Conservation (phyloP, 2,329 filamentous ascomycete genomes). For the Cordyceps cateniannulata region DNA sequence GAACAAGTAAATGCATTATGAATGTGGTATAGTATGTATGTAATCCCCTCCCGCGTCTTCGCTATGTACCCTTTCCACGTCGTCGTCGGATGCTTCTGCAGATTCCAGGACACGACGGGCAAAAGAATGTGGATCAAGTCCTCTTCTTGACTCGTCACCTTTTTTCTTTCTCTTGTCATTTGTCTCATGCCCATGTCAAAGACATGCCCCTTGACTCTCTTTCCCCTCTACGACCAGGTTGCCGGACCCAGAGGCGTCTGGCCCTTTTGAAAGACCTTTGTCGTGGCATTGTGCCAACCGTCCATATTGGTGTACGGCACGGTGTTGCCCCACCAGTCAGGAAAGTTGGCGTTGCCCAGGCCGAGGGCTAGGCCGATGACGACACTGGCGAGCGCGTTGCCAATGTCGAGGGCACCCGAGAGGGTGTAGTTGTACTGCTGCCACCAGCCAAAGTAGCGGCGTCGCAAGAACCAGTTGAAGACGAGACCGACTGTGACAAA, state of each 20-base stretch:
- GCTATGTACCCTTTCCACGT: neutral
- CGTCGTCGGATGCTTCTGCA: neutral
- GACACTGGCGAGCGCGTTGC: constrained; percentile 45
- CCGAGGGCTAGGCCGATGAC: constrained; percentile 40
- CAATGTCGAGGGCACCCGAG: constrained; percentile 48
- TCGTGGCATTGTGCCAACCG: constrained; percentile 18
- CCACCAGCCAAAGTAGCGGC: constrained; percentile 50
- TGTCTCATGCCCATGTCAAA: too few species aligned
- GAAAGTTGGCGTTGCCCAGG: constrained; percentile 35
- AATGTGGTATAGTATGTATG: neutral
- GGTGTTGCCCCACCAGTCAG: constrained; percentile 44
- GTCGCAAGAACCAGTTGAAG: constrained; percentile 48
- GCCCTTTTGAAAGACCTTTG: constrained; percentile 21
- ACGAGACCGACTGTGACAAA: constrained; percentile 49
- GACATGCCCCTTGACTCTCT: too few species aligned
- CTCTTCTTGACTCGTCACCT: neutral
- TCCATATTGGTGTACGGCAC: constrained; percentile 28
- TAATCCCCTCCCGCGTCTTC: neutral
- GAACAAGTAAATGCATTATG: neutral
- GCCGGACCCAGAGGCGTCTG: constrained; percentile 23
- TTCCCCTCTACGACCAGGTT: constrained; percentile 17
- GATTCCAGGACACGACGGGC: neutral
- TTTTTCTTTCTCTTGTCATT: too few species aligned
- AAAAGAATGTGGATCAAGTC: neutral
- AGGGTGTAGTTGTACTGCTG: constrained; percentile 50